Base-by-base conservation (phyloP, 352 stramenopile species). In the Globisporangium uncinulatum region DNA sequence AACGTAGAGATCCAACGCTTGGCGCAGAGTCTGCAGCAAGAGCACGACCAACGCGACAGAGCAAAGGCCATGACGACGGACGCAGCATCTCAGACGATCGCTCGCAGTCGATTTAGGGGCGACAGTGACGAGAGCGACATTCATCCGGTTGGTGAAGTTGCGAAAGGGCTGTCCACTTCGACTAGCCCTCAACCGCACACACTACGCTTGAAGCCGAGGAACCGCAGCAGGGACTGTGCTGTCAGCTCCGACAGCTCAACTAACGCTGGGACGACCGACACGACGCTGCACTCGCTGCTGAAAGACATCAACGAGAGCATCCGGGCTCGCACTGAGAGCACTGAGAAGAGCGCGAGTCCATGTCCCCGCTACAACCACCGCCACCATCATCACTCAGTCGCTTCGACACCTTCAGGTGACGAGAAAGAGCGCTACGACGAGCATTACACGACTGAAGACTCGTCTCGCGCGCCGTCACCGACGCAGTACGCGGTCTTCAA, bases 1-100 rank as follows among this genome's bases (percentile, higher is more conserved):
- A 92, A 92, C 50, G 68, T 77, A 19, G 56, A 74, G 50, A 86
- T 92, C 32, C 63, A 77, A 14, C 61, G 65, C 31, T 64, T 88
- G 43, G 73, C 63, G 10, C 55, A 70, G 29, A 39, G 34, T 39
- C 60, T 62, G 29, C 56, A 74, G 14, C 59, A 84, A 31, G 41
- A 57, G 7, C 36, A 20, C 11, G 19, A 47, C 9, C 42, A 39
- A 8, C 8, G 49, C 8, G 43, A 9, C 4, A 54, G 7, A 5
- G 8, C 11, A 2, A 15, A 21, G 36, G 17, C 9, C 4, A 6
- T 14, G 17, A n/a, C 45, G 4, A 32, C 57, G n/a, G 8, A n/a
- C 1, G 21, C 17, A 5, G 3, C 5, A 10, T 6, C 36, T 21
- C 17, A 39, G 5, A 39, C 34, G 34, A 39, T 39, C 34, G 34